These are phyloP conservation scores for Gnomoniopsis smithogilvyi DNA, from an alignment of 2,329 filamentous ascomycete species.

Conservation along the genomic window DNA sequence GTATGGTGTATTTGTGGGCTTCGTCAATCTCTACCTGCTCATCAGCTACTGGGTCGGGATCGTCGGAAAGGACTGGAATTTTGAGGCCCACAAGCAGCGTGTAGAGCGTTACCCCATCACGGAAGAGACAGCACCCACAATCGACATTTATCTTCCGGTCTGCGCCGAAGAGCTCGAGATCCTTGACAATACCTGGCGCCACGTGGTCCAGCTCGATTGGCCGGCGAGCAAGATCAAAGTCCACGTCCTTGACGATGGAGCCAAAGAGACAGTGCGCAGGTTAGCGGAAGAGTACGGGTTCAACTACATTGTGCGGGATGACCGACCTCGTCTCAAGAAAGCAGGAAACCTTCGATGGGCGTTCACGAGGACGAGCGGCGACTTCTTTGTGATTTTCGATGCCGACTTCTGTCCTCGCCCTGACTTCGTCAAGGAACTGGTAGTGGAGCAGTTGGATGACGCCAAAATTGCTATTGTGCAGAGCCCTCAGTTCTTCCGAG, in stretches of 20 bases:
- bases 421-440: slow-evolving; percentile 36
- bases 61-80: slow-evolving; percentile 36
- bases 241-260: slow-evolving; percentile 38
- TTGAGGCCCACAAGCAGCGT: slow-evolving; percentile 29
- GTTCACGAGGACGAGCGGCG: slow-evolving; percentile 33
- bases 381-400: slow-evolving; percentile 41
- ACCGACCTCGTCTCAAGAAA: slow-evolving; percentile 38
- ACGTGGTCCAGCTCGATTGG: slow-evolving; percentile 33
- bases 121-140: slow-evolving; percentile 31
- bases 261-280: slow-evolving; percentile 26
- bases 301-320: slow-evolving; percentile 37
- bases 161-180: slow-evolving; percentile 40
- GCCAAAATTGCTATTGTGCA: slow-evolving; percentile 37
- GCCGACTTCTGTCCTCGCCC: slow-evolving; percentile 40
- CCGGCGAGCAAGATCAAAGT: slow-evolving; percentile 33
- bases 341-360: slow-evolving; percentile 40
- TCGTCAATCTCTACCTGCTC: slow-evolving; percentile 37
- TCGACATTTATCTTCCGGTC: slow-evolving; percentile 39
- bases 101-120: slow-evolving; percentile 30
- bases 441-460: slow-evolving; percentile 36
- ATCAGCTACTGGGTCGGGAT: slow-evolving; percentile 38
- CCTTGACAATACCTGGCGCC: slow-evolving; percentile 34
- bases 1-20: slow-evolving; percentile 35
- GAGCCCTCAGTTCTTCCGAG: slow-evolving; percentile 39
- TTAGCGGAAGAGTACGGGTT: slow-evolving; percentile 33